phyloP scores from a whole-genome alignment of 306 rosid species.

The Spatholobus suberectus region DNA sequence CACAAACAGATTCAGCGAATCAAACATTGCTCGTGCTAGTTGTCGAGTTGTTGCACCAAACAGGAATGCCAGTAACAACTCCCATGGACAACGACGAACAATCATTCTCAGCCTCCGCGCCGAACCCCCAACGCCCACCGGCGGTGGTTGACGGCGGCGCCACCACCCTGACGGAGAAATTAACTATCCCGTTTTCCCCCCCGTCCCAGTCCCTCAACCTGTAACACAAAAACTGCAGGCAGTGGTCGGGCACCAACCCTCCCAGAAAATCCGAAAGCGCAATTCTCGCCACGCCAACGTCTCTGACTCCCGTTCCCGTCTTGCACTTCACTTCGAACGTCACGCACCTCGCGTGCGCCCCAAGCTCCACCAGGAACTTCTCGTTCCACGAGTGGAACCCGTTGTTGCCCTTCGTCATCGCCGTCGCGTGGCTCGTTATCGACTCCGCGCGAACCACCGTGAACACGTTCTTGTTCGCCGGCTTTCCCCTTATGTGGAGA shows the following conservation, averaged over 20 bases:
- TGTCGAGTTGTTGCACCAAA: slow-evolving; percentile 21
- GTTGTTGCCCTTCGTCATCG: slow-evolving; percentile 26
- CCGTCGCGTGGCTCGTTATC: slow-evolving; percentile 36
- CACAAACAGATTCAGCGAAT: background rate
- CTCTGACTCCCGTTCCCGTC: slow-evolving; percentile 29
- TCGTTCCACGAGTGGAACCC: slow-evolving; percentile 55
- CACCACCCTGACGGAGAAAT: slow-evolving; percentile 53
- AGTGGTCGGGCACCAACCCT: slow-evolving; percentile 39
- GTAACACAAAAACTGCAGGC: slow-evolving; percentile 59
- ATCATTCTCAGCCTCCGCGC: background rate
- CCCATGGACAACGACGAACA: background rate
- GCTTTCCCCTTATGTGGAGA: slow-evolving; percentile 45
- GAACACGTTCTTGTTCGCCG: slow-evolving; percentile 40
- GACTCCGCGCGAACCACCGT: slow-evolving; percentile 51
- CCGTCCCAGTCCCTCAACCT: slow-evolving; percentile 59
- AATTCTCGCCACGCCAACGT: slow-evolving; percentile 52
- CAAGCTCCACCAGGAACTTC: slow-evolving; percentile 48
- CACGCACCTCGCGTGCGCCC: slow-evolving; percentile 32
- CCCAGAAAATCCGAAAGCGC: slow-evolving; percentile 54
- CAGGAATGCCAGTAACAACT: background rate
- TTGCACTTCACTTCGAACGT: slow-evolving; percentile 57
- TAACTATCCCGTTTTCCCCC: slow-evolving; percentile 51
- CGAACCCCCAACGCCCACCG: background rate
- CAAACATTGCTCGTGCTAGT: background rate
- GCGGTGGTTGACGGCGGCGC: background rate